A percentile compares a stretch with the other conserved stretches of the same genome.
These are phyloP conservation scores for Alternaria consortialis DNA, from an alignment of 2,329 filamentous ascomycete genomes.

Conservation along the genomic window DNA sequence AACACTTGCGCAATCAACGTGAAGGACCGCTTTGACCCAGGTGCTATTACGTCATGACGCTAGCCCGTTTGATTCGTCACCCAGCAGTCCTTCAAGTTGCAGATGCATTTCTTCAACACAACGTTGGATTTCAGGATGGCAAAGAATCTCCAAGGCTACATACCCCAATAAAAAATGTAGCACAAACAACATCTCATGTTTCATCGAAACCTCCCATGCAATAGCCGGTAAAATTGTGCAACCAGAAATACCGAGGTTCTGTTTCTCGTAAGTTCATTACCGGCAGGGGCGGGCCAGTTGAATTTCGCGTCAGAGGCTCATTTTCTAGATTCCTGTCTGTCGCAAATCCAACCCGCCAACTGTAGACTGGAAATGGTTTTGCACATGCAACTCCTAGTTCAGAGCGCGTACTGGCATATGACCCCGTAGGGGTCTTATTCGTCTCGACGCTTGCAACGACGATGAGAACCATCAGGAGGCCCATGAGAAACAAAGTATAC, in stretches of 20 bases:
- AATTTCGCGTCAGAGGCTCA: background rate
- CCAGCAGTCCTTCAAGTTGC: background rate
- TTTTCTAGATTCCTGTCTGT: background rate
- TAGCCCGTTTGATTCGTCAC: background rate
- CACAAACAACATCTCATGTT: background rate
- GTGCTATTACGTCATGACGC: background rate
- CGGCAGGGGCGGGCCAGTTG: background rate
- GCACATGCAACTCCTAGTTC: background rate
- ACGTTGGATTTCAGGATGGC: background rate
- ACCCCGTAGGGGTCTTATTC: background rate
- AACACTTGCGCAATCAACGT: too few species aligned
- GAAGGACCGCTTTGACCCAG: background rate
- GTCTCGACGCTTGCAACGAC: slow-evolving; percentile 22
- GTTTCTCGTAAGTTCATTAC: background rate
- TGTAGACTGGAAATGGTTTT: background rate
- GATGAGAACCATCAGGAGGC: slow-evolving; percentile 8
- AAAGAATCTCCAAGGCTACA: background rate
- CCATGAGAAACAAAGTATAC: slow-evolving; percentile 19
- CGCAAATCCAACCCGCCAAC: background rate
- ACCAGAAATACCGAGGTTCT: background rate
- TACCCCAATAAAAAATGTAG: background rate
- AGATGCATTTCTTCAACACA: background rate
- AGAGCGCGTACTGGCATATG: background rate
- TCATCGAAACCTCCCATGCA: background rate
- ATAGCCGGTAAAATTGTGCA: background rate